phyloP scores from a whole-genome alignment of 129 eudicot species.

The Lactuca saligna region DNA sequence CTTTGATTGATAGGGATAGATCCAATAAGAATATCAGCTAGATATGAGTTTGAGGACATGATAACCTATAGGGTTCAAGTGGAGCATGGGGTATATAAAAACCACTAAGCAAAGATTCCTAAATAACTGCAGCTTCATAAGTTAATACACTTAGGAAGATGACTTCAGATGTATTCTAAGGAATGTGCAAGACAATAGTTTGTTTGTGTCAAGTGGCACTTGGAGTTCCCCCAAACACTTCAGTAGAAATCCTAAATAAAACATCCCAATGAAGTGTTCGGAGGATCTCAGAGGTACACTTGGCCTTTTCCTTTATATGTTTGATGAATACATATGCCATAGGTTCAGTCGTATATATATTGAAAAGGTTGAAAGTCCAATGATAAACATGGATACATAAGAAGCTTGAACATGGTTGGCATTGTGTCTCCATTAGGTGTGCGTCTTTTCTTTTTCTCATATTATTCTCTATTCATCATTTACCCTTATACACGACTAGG shows the following conservation, averaged over 20 bases:
- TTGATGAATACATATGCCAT: slow-evolving; percentile 8
- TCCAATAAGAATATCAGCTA: no score
- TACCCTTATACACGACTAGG: slow-evolving; percentile 3
- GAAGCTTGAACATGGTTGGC: slow-evolving; percentile 15
- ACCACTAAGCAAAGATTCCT: no score
- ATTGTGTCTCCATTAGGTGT: slow-evolving; percentile 1
- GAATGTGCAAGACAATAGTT: neutral
- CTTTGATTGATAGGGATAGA: no score
- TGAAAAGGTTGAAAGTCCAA: neutral
- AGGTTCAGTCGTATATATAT: neutral
- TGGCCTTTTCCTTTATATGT: slow-evolving; percentile 4
- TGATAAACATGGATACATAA: slow-evolving; percentile 4
- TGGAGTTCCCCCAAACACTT: slow-evolving; percentile 38
- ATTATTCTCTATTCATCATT: slow-evolving; percentile 9
- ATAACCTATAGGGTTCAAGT: no score
- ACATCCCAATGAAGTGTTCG: slow-evolving; percentile 19
- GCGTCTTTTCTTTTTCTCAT: neutral
- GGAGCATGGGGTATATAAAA: no score
- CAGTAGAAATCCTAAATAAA: slow-evolving; percentile 7
- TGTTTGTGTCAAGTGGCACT: slow-evolving; percentile 4
- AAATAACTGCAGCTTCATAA: no score
- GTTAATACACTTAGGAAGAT: neutral
- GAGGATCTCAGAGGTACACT: slow-evolving; percentile 21
- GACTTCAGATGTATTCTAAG: no score
- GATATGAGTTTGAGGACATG: no score